Evolutionary conservation across 139 green algal genomes (phyloP).

Genomic region (Cymbomonas tetramitiformis): DNA sequence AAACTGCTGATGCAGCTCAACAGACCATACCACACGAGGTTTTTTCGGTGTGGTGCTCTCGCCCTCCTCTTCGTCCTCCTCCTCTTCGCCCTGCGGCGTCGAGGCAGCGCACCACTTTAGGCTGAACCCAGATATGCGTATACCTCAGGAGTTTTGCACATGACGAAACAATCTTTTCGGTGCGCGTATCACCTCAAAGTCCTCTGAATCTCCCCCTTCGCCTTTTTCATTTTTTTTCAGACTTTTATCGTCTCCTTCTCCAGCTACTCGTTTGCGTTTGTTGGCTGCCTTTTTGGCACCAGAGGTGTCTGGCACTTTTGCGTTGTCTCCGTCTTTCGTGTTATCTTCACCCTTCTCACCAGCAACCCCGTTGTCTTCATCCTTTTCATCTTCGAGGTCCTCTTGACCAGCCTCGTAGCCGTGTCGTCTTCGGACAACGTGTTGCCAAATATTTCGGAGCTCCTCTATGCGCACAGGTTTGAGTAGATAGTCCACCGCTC

Average conservation of each 20-base stretch:
- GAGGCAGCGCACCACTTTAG: too few relatives aligned
- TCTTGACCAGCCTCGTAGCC: background rate
- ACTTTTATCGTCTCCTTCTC: background rate
- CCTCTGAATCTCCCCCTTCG: too few relatives aligned
- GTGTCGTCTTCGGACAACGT: slow-evolving; percentile 55
- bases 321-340: background rate
- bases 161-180: too few relatives aligned
- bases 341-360: slow-evolving; percentile 1
- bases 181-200: too few relatives aligned
- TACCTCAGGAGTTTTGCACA: too few relatives aligned
- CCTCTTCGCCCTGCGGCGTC: too few relatives aligned
- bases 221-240: too few relatives aligned
- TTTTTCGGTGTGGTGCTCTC: slow-evolving; percentile 58
- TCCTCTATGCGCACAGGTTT: slow-evolving; percentile 92
- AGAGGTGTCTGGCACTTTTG: background rate
- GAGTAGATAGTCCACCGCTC: slow-evolving; percentile 89
- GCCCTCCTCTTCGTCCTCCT: background rate
- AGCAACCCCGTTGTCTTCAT: background rate
- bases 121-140: too few relatives aligned
- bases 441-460: slow-evolving; percentile 90
- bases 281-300: background rate
- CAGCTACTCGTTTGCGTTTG: background rate
- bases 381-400: slow-evolving; percentile 9
- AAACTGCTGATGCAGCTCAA: slow-evolving; percentile 94
- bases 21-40: slow-evolving; percentile 76